phyloP scores from a whole-genome alignment of 2,329 filamentous ascomycete species.

The Hypoxylon sp. region DNA sequence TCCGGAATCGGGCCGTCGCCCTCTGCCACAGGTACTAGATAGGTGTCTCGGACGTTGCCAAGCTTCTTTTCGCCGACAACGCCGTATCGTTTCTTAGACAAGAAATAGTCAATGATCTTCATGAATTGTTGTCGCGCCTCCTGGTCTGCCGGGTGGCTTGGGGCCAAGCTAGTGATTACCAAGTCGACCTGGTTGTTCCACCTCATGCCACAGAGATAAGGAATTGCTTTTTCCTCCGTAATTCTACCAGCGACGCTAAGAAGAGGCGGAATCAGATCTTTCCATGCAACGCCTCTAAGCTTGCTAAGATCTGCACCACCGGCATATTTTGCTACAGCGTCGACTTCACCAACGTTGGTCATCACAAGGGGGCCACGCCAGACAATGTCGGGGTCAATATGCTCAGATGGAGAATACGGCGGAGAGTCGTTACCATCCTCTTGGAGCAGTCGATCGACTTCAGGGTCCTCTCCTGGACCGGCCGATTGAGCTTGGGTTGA shows the following conservation, averaged over 20 bases:
- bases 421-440: conserved; percentile 85
- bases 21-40: conserved; percentile 86
- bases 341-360: conserved; percentile 82
- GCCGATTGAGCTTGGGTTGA: conserved; percentile 63
- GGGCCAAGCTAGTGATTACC: conserved; percentile 80
- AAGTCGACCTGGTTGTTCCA: conserved; percentile 89
- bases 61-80: conserved; percentile 84
- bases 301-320: conserved; percentile 85
- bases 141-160: conserved; percentile 69
- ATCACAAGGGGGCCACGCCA: conserved; percentile 85
- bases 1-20: conserved; percentile 81
- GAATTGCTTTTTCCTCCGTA: conserved; percentile 83
- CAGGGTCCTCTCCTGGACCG: conserved; percentile 81
- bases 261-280: conserved; percentile 77
- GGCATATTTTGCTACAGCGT: conserved; percentile 83
- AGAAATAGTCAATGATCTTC: conserved; percentile 89
- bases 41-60: conserved; percentile 87
- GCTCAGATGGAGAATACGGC: conserved; percentile 86
- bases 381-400: conserved; percentile 77
- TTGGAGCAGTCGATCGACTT: conserved; percentile 89
- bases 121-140: conserved; percentile 75
- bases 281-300: conserved; percentile 71
- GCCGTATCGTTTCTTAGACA: conserved; percentile 84
- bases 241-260: conserved; percentile 85
- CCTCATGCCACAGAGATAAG: conserved; percentile 89